These are phyloP conservation scores for Phytophthora hybrid DNA, from an alignment of 352 stramenopile species.

Conservation along the genomic window DNA sequence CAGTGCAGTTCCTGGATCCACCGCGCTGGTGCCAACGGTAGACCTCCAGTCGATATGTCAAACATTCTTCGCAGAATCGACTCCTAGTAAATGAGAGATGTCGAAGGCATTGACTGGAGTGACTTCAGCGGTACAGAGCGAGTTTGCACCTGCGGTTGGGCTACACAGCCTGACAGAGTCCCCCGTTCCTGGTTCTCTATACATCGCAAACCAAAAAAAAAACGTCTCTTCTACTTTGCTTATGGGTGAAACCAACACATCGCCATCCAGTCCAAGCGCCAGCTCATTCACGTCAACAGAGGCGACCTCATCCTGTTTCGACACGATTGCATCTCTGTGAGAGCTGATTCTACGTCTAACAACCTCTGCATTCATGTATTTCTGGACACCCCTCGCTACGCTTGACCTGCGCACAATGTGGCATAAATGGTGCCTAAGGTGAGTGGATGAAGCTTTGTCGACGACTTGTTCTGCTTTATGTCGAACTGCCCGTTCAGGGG, in stretches of 20 bases:
- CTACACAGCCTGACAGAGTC: too few relatives aligned
- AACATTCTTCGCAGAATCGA: too few relatives aligned
- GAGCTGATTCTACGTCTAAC: neutral
- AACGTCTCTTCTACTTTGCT: neutral
- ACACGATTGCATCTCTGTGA: neutral
- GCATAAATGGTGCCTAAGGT: neutral
- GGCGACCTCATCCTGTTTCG: neutral
- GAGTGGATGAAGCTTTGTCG: neutral
- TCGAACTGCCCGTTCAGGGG: neutral
- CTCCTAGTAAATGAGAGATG: too few relatives aligned
- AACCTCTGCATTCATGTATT: neutral
- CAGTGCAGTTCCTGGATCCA: too few relatives aligned
- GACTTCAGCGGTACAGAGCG: neutral
- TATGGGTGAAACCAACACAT: constrained; percentile 1
- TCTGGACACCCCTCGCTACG: neutral
- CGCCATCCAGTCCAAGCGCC: neutral
- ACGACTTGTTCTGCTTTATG: constrained; percentile 6
- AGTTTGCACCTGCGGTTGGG: neutral
- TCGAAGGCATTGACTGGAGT: too few relatives aligned
- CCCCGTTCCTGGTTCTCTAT: neutral
- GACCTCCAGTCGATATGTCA: too few relatives aligned
- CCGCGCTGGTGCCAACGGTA: too few relatives aligned
- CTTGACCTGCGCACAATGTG: neutral
- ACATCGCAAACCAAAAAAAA: neutral
- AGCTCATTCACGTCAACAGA: neutral